phyloP scores from a whole-genome alignment of 2,329 filamentous ascomycete species.

The Colletotrichum incanum region DNA sequence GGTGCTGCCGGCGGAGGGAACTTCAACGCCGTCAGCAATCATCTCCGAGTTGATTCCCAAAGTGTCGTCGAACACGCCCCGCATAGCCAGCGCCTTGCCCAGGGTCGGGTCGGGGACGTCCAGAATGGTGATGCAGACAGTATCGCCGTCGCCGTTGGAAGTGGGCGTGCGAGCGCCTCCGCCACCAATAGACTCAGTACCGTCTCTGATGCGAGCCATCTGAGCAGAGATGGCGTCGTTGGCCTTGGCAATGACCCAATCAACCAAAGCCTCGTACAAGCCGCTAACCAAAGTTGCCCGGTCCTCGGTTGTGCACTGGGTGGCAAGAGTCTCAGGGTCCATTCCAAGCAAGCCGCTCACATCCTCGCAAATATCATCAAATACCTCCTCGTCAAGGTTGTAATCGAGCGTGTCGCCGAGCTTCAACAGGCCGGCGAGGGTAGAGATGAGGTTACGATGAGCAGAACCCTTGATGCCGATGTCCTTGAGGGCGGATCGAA shows the following conservation, averaged over 20 bases:
- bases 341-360: conserved; percentile 88
- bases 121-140: conserved; percentile 89
- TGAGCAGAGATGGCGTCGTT: conserved; percentile 88
- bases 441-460: conserved; percentile 87
- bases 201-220: conserved; percentile 76
- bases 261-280: conserved; percentile 93
- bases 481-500: conserved; percentile 86
- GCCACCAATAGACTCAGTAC: conserved; percentile 78
- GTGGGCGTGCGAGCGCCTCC: conserved; percentile 75
- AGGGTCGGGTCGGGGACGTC: conserved; percentile 86
- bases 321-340: conserved; percentile 85
- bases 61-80: conserved; percentile 93
- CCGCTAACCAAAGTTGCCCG: conserved; percentile 86
- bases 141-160: conserved; percentile 82
- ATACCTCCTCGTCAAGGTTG: conserved; percentile 83
- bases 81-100: conserved; percentile 90
- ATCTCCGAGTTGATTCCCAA: conserved; percentile 96
- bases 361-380: conserved; percentile 92
- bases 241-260: conserved; percentile 92
- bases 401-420: conserved; percentile 93
- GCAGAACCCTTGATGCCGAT: conserved; percentile 93
- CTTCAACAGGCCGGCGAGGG: conserved; percentile 88
- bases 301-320: conserved; percentile 87
- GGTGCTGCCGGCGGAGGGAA: conserved; percentile 81
- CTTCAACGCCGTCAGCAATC: conserved; percentile 93